Conservation (phyloP, 345 rosid species). For the Aurinia saxatilis region DNA sequence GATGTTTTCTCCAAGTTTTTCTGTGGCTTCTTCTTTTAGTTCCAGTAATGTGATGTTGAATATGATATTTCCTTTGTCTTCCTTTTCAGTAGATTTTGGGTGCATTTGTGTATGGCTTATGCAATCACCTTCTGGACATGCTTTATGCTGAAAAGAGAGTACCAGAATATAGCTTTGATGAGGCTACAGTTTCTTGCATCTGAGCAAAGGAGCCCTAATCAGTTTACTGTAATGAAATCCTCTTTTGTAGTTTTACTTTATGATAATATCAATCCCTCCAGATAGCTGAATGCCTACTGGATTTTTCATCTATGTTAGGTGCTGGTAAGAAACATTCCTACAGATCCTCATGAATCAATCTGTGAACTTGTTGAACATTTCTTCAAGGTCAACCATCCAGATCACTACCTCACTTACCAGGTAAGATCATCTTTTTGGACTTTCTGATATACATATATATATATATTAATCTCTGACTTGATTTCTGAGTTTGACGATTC, state of each 20-base stretch:
- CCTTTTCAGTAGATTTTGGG: conserved; percentile 64
- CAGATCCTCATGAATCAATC: conserved; percentile 87
- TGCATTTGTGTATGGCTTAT: conserved; percentile 87
- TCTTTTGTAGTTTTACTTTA: neutral
- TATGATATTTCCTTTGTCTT: neutral
- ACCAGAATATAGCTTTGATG: conserved; percentile 67
- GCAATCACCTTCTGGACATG: conserved; percentile 90
- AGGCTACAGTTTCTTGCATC: conserved; percentile 90
- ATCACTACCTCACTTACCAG: conserved; percentile 75
- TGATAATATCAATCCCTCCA: neutral
- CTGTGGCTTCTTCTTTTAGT: neutral
- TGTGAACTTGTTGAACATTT: conserved; percentile 85
- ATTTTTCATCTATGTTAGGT: conserved; percentile 38
- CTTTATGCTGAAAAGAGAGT: conserved; percentile 71
- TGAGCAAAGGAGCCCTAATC: conserved; percentile 72
- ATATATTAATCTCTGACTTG: conserved; percentile 4
- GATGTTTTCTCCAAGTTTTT: neutral
- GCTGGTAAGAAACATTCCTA: conserved; percentile 75
- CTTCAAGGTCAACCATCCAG: conserved; percentile 88
- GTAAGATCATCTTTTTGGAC: conserved; percentile 22
- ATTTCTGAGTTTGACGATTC: conserved; percentile 14
- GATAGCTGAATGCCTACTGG: neutral
- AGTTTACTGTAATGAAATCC: conserved; percentile 66
- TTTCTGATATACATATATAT: no score
- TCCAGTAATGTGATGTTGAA: neutral